Percentiles rank a stretch among this genome's conserved stretches.
Conservation (phyloP, 176 grass and related monocot species). For the Oryza officinalis region DNA sequence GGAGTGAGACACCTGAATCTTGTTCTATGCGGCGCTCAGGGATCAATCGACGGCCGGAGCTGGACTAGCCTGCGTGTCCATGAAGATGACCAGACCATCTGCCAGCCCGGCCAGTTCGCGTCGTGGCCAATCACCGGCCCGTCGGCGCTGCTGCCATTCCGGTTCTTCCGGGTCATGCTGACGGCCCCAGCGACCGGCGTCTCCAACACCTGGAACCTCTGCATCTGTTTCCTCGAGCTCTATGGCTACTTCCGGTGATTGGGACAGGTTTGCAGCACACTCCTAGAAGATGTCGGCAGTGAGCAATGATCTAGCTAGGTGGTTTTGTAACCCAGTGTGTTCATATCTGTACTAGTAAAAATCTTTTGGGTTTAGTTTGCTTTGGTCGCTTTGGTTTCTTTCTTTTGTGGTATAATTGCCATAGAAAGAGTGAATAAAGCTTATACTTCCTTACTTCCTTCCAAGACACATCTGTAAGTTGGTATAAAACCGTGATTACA, state of each 20-base stretch:
- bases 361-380: not conserved
- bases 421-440: not conserved
- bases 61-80: slow-evolving; percentile 76
- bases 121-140: slow-evolving; percentile 74
- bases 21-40: slow-evolving; percentile 28
- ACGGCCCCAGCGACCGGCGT: slow-evolving; percentile 40
- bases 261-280: not conserved
- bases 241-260: slow-evolving; percentile 76
- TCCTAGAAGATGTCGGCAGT: not conserved
- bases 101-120: slow-evolving; percentile 72
- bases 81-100: slow-evolving; percentile 69
- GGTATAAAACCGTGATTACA: no score
- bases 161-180: slow-evolving; percentile 74
- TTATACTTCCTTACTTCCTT: not conserved
- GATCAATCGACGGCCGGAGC: slow-evolving; percentile 72
- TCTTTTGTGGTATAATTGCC: not conserved
- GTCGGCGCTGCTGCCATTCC: slow-evolving; percentile 72
- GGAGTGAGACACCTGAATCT: not conserved
- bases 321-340: not conserved
- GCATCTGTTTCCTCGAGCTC: slow-evolving; percentile 91
- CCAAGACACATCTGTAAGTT: not conserved
- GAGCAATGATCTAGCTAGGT: not conserved
- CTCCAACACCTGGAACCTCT: slow-evolving; percentile 63
- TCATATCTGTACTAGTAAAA: not conserved
- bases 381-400: not conserved